Conservation (phyloP, 2,329 filamentous ascomycete species). For the Trichocomaceae sp. region DNA sequence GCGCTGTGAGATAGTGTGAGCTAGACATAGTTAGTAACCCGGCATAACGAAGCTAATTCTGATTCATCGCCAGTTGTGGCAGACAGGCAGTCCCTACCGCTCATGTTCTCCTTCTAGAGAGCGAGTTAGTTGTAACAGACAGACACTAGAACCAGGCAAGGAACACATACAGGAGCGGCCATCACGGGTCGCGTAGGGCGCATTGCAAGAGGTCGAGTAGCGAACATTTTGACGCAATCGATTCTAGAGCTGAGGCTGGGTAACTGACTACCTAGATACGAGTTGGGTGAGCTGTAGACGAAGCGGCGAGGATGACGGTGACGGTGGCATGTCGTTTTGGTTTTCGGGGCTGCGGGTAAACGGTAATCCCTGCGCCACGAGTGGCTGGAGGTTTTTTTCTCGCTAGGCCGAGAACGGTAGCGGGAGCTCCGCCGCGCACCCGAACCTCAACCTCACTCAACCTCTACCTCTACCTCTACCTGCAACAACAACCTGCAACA, state of each 20-base stretch:
- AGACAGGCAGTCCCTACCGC: slow-evolving; percentile 44
- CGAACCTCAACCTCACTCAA: slow-evolving; percentile 15
- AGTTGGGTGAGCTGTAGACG: slow-evolving; percentile 5
- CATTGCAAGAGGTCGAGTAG: slow-evolving; percentile 61
- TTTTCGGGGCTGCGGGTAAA: slow-evolving; percentile 29
- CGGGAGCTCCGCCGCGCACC: slow-evolving; percentile 24
- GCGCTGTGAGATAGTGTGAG: slow-evolving; percentile 94
- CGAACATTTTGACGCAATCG: slow-evolving; percentile 47
- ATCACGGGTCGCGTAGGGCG: slow-evolving; percentile 42
- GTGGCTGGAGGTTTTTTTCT: slow-evolving; percentile 20
- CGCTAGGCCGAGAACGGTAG: slow-evolving; percentile 34
- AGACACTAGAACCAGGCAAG: not conserved
- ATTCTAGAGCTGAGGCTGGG: no score
- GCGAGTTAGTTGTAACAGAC: slow-evolving; percentile 36
- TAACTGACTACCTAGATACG: no score
- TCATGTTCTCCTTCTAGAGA: slow-evolving; percentile 56
- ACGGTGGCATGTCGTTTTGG: slow-evolving; percentile 17
- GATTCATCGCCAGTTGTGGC: not conserved
- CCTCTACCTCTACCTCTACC: no score
- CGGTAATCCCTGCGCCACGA: slow-evolving; percentile 27
- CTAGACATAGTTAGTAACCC: slow-evolving; percentile 44
- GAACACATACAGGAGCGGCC: slow-evolving; percentile 62
- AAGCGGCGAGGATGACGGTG: slow-evolving; percentile 16
- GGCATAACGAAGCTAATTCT: not conserved
- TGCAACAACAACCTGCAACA: slow-evolving; percentile 6